These are phyloP conservation scores for Candida corydali DNA, from an alignment of 805 yeast genomes.

Conservation along the genomic window DNA sequence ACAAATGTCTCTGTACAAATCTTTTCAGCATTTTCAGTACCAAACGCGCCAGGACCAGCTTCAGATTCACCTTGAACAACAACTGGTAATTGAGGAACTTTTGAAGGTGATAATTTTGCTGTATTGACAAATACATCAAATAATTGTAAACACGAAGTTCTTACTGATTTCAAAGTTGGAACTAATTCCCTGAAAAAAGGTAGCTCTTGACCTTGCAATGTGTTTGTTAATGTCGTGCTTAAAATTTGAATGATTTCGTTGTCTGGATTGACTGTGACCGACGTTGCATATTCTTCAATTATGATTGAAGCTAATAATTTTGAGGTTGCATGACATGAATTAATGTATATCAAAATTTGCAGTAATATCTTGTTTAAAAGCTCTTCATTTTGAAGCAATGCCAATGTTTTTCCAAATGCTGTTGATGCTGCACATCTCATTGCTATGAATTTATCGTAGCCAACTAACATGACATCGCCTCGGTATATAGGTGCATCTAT, in stretches of 20 bases:
- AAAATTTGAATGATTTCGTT: constrained; percentile 18
- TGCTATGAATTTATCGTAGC: constrained; percentile 65
- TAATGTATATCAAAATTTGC: constrained; percentile 38
- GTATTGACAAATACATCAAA: constrained; percentile 72
- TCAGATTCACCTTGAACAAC: constrained; percentile 92
- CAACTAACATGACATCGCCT: constrained; percentile 88
- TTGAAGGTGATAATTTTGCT: constrained; percentile 67
- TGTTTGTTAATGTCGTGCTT: constrained; percentile 24
- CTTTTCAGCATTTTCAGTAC: constrained; percentile 70
- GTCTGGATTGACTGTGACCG: constrained; percentile 17
- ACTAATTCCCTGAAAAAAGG: constrained; percentile 78
- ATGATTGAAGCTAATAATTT: constrained; percentile 66
- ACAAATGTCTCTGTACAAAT: constrained; percentile 60
- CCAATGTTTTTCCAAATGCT: constrained; percentile 67
- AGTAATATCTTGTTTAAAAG: constrained; percentile 37
- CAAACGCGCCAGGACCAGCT: constrained; percentile 92
- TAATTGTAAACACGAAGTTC: constrained; percentile 84
- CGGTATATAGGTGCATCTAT: constrained; percentile 89
- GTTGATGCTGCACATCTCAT: constrained; percentile 73
- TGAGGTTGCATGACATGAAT: constrained; percentile 70
- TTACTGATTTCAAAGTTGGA: constrained; percentile 76
- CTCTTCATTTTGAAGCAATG: constrained; percentile 41
- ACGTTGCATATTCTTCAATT: constrained; percentile 60
- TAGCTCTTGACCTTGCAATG: constrained; percentile 42
- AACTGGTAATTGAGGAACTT: constrained; percentile 79